Evolutionary conservation across 148 eudicot genomes (phyloP).

Genomic region (Diospyros kaki): DNA sequence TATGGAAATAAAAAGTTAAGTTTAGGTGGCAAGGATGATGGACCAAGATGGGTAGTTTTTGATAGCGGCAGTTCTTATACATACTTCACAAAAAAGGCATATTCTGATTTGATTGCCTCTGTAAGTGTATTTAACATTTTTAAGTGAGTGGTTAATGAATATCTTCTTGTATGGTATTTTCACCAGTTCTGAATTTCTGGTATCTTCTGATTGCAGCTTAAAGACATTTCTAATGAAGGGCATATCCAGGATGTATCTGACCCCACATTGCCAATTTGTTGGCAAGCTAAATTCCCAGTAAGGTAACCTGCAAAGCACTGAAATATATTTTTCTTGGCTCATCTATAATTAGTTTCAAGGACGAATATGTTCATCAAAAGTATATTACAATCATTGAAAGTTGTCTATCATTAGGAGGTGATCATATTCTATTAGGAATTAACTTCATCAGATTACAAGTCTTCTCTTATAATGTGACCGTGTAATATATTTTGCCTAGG

Average conservation of each 20-base stretch:
- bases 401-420: too few species aligned
- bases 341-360: too few species aligned
- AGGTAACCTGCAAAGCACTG: slow-evolving; percentile 29
- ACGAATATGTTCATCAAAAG: too few species aligned
- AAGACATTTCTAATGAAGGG: slow-evolving; percentile 27
- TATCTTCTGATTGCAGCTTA: slow-evolving; percentile 29
- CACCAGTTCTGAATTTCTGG: background rate
- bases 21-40: slow-evolving; percentile 22
- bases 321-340: too few species aligned
- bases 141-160: background rate
- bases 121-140: slow-evolving; percentile 30
- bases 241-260: slow-evolving; percentile 45
- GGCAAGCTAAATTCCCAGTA: slow-evolving; percentile 48
- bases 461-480: too few species aligned
- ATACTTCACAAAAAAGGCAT: slow-evolving; percentile 48
- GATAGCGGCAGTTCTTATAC: slow-evolving; percentile 68
- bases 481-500: too few species aligned
- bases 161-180: background rate
- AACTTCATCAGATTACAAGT: too few species aligned
- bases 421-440: too few species aligned
- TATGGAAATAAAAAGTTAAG: slow-evolving; percentile 36
- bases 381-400: too few species aligned
- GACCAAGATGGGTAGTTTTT: slow-evolving; percentile 31
- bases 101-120: slow-evolving; percentile 33
- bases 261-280: slow-evolving; percentile 51